Evolutionary conservation across 148 eudicot species (phyloP), one percentile per base, ranked within the genome.

Genomic region (Amaranthus cruentus): DNA sequence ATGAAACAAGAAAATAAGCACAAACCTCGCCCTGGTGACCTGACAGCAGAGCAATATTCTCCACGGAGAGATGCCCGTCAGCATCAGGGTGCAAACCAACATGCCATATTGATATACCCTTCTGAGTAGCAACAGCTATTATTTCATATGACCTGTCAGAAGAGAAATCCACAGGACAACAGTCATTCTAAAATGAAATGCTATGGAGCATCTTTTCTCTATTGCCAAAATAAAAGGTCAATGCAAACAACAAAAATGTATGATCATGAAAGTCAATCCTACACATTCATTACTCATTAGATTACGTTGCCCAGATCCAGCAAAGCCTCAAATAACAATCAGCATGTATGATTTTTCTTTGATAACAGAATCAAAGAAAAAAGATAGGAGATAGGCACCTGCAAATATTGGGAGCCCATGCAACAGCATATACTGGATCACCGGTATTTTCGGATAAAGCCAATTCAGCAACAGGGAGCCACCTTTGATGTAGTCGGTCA

Each of bases 351-450:
- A 48, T 48, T 15, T 48, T 47, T n/a, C n/a, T 48, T 42, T 49
- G 50, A 14, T 14, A 10, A 14, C 21, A 8, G 2, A 3, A 3
- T 48, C 12, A 0, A 18, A 15, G 12, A 7, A n/a, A 48, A 15
- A n/a, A 65, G 9, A 0, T 52, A 58, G 15, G 62, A 7, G 60
- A 76, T 18, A 18, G 15, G 55, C 79, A 88, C 98, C 98, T 91
- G 85, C 99, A 90, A 78, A 95, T 87, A 84, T 95, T 95, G 64
- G 99, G 92, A 70, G 99, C 97, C 97, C 97, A 95, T n/a, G 97
- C 88, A 80, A 91, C 89, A 62, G 89, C 74, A 85, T 83, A 81
- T 70, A 95, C 98, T 13, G 84, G 87, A 76, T 87, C 88, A 9
- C 79, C 85, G 69, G 77, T 85, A 72, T 91, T 96, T 71, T 79